Evolutionary conservation across 306 rosid genomes (phyloP), one percentile per base, ranked within the genome.

Genomic region (Fragaria iinumae): DNA sequence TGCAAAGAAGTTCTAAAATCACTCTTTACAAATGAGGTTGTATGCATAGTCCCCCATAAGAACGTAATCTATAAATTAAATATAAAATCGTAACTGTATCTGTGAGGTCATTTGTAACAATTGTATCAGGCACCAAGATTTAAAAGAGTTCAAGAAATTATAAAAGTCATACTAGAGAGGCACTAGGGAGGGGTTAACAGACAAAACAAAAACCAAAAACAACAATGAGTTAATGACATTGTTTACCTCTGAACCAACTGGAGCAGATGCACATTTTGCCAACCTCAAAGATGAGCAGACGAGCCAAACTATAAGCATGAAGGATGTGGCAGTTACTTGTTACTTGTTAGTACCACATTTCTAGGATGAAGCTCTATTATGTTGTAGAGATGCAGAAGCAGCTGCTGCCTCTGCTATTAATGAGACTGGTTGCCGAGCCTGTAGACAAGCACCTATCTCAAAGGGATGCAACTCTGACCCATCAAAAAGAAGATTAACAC

Each of bases 381-480:
- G 82, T 81, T 65, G 90, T 79, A 80, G 50, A 74, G 82, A 81
- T 77, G 91, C 87, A 55, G 97, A 93, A 86, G 85, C 81, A 67
- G 88, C 78, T 11, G 96, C 97, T 57, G 99, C 99, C 72, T 95
- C 98, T 27, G 90, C 81, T 88, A 95, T 80, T 85, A 95, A 83
- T 72, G 96, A 85, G 82, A 91, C 88, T 27, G 93, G 91, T 77
- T 88, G 99, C 78, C 97, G 92, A 76, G 93, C 99, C 83, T 92
- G 99, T 69, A 89, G 91, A 81, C 99, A 95, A 83, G 98, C 99
- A 71, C 96, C 89, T 73, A 95, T 85, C 57, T 95, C 99, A 20
- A 95, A 92, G 45, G 91, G 98, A 80, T 86, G 96, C 87, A 95
- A 83, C 86, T 83, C 87, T 25, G 91, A 89, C 78, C 98, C 99